A percentile compares a stretch with the other conserved stretches of the same genome.
Evolutionary conservation across 2,329 filamentous ascomycete genomes (phyloP).

Genomic region (Fusarium verrucosum): DNA sequence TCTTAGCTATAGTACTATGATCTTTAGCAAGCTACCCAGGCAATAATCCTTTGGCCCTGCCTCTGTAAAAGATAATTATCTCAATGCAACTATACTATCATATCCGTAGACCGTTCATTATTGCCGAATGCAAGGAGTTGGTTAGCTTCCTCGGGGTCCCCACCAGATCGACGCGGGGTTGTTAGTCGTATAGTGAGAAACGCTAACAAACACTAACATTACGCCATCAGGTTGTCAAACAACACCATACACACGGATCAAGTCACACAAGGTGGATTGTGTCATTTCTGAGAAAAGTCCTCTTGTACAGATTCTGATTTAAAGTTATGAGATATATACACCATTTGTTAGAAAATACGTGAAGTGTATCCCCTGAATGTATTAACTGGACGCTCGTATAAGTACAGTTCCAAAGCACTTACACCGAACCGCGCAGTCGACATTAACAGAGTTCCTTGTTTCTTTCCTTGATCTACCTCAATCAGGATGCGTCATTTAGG

Average conservation of each 20-base stretch:
- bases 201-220: slow-evolving; percentile 18
- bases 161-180: background rate
- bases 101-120: background rate
- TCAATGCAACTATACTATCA: background rate
- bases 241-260: slow-evolving; percentile 19
- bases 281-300: background rate
- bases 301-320: background rate
- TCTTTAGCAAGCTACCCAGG: too few relatives aligned
- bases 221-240: slow-evolving; percentile 31
- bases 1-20: too few relatives aligned
- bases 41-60: too few relatives aligned
- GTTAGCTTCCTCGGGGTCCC: background rate
- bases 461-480: too few relatives aligned
- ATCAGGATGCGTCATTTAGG: slow-evolving; percentile 27
- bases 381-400: background rate
- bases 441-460: too few relatives aligned
- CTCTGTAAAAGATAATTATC: background rate
- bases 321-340: background rate
- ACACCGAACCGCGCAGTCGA: background rate
- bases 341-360: background rate
- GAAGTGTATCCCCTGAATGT: background rate
- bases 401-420: background rate
- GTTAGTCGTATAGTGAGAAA: slow-evolving; percentile 21
- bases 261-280: background rate
- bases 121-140: background rate